A percentile compares a stretch with the other conserved stretches of the same genome.
phyloP scores from a whole-genome alignment of 1,284 basidiomycete species.

The Ceratobasidium sp. region DNA sequence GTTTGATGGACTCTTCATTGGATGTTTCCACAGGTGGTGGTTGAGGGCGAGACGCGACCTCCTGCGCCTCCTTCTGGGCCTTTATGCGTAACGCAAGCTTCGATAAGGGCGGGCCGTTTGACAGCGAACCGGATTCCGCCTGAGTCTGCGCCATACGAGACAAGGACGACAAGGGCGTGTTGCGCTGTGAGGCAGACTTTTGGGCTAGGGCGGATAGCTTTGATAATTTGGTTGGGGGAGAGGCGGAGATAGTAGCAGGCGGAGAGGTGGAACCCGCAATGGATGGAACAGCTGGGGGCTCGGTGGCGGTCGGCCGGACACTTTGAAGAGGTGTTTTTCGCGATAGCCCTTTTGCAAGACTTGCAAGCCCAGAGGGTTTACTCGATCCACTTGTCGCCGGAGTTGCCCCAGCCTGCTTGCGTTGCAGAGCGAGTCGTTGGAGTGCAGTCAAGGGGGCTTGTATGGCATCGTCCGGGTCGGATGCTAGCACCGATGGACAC shows the following conservation, averaged over 20 bases:
- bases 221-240: constrained; percentile 32
- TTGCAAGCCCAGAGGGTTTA: constrained; percentile 30
- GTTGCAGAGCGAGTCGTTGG: constrained; percentile 69
- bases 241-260: constrained; percentile 24
- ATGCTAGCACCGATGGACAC: constrained; percentile 18
- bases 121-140: background rate
- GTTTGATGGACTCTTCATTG: background rate
- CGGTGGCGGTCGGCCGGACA: constrained; percentile 34
- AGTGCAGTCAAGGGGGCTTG: constrained; percentile 79
- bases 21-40: constrained; percentile 70
- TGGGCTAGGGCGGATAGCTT: constrained; percentile 46
- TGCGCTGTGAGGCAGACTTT: constrained; percentile 18
- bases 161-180: background rate
- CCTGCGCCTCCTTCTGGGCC: constrained; percentile 61
- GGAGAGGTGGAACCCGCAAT: constrained; percentile 16
- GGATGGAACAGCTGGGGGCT: constrained; percentile 29
- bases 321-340: constrained; percentile 46
- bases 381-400: background rate
- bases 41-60: constrained; percentile 29
- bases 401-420: constrained; percentile 52
- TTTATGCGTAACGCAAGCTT: constrained; percentile 78
- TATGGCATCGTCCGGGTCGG: constrained; percentile 55
- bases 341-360: constrained; percentile 42
- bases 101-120: constrained; percentile 70
- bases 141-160: background rate